Conservation (phyloP, 1,139 yeast species). For the Hyphopichia burtonii region DNA sequence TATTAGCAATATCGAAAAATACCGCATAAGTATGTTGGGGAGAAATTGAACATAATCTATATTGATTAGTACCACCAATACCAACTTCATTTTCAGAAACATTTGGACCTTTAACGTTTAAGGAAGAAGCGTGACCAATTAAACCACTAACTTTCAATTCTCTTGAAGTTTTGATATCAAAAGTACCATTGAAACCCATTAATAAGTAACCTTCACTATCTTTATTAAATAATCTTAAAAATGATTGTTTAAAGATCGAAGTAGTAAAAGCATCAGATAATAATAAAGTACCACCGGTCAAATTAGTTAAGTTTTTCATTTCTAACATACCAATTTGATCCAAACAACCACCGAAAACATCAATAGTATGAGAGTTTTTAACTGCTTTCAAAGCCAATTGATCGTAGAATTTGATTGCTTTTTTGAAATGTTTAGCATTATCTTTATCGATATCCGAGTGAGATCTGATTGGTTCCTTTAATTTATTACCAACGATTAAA, state of each 20-base stretch:
- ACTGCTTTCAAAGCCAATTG: conserved; percentile 66
- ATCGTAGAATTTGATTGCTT: conserved; percentile 86
- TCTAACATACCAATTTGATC: conserved; percentile 98
- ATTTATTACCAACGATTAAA: conserved; percentile 84
- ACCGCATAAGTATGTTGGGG: conserved; percentile 87
- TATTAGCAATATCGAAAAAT: conserved; percentile 80
- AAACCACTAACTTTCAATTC: conserved; percentile 90
- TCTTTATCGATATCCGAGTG: conserved; percentile 88
- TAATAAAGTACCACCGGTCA: conserved; percentile 91
- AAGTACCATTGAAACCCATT: conserved; percentile 84
- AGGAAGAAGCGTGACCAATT: conserved; percentile 88
- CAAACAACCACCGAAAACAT: conserved; percentile 94
- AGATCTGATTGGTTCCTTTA: conserved; percentile 95
- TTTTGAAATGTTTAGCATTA: conserved; percentile 84
- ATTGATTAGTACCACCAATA: conserved; percentile 84
- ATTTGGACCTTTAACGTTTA: conserved; percentile 59
- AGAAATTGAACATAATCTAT: conserved; percentile 79
- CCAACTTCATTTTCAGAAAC: conserved; percentile 95
- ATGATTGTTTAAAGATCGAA: conserved; percentile 92
- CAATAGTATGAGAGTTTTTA: conserved; percentile 83
- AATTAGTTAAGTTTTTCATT: conserved; percentile 85
- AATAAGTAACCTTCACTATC: conserved; percentile 81
- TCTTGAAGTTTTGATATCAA: conserved; percentile 85
- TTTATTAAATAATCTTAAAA: conserved; percentile 79
- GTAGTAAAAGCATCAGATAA: conserved; percentile 96